These are phyloP conservation scores for Pseudogymnoascus pannorum DNA, from an alignment of 2,329 filamentous ascomycete genomes.

Conservation along the genomic window DNA sequence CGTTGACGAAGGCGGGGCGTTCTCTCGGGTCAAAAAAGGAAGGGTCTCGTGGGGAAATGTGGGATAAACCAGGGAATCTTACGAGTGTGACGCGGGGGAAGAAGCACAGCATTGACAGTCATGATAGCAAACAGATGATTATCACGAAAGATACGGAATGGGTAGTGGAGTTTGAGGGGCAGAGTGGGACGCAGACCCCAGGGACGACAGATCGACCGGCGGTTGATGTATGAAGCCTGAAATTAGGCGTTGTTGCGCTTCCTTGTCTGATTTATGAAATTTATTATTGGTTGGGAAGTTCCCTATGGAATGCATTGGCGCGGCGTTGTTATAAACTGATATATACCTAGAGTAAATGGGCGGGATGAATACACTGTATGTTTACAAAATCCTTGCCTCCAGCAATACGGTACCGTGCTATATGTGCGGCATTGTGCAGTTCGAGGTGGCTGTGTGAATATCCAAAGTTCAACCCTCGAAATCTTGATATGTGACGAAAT, in stretches of 20 bases:
- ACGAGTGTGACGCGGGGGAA: not conserved
- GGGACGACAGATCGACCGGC: not conserved
- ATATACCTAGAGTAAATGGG: not conserved
- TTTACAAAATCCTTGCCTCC: not conserved
- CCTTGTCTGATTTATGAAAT: not conserved
- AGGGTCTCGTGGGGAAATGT: not conserved
- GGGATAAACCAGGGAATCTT: not conserved
- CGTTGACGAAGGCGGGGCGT: not conserved
- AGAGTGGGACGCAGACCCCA: not conserved
- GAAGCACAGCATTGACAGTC: conserved; percentile 14
- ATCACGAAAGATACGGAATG: conserved; percentile 23
- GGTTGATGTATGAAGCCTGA: not conserved
- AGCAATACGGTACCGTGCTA: not conserved
- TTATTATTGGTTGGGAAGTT: not conserved
- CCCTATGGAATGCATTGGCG: not conserved
- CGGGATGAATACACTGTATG: not conserved
- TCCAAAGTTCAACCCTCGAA: not conserved
- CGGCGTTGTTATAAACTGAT: not conserved
- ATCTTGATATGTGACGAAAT: not conserved
- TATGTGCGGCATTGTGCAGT: not conserved
- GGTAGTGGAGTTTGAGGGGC: not conserved
- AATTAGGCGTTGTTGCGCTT: not conserved
- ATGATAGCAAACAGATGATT: conserved; percentile 17
- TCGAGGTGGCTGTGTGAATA: not conserved
- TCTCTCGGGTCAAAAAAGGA: not conserved